Conservation (phyloP, 2,329 filamentous ascomycete genomes). For the Aspergillus sergii region DNA sequence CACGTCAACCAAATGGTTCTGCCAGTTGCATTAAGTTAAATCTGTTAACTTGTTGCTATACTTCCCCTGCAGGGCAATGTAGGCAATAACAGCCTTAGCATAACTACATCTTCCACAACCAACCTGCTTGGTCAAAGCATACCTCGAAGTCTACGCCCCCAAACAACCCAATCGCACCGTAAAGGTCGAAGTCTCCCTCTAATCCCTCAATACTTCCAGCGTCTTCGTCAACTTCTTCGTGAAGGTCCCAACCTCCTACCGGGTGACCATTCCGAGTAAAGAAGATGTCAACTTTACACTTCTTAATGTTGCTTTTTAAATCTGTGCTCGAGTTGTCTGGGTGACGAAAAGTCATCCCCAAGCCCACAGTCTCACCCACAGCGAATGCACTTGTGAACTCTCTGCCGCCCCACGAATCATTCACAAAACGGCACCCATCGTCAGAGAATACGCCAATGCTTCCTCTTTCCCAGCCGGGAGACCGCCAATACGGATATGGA, state of each 20-base stretch:
- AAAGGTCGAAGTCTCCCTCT: conserved; percentile 68
- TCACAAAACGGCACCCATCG: conserved; percentile 65
- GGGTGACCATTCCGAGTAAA: conserved; percentile 60
- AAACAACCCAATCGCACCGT: conserved; percentile 63
- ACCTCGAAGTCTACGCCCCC: conserved; percentile 64
- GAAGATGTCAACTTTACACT: conserved; percentile 55
- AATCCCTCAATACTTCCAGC: conserved; percentile 65
- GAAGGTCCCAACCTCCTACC: conserved; percentile 59
- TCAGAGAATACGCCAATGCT: conserved; percentile 64
- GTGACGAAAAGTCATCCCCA: conserved; percentile 58
- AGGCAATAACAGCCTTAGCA: not conserved
- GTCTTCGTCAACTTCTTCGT: conserved; percentile 60
- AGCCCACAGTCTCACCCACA: conserved; percentile 58
- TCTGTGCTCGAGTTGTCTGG: conserved; percentile 41
- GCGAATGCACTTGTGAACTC: conserved; percentile 59
- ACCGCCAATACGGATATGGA: conserved; percentile 63
- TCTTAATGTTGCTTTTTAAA: conserved; percentile 24
- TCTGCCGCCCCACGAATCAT: conserved; percentile 61
- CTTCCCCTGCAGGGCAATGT: not conserved
- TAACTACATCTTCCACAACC: conserved; percentile 44
- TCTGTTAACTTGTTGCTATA: not conserved
- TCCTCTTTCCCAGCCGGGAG: conserved; percentile 66
- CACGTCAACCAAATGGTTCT: not conserved
- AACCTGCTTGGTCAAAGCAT: conserved; percentile 52
- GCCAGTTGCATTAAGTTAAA: not conserved